Evolutionary conservation across 176 grass and related monocot species (phyloP).

Genomic region (Otatea glauca): DNA sequence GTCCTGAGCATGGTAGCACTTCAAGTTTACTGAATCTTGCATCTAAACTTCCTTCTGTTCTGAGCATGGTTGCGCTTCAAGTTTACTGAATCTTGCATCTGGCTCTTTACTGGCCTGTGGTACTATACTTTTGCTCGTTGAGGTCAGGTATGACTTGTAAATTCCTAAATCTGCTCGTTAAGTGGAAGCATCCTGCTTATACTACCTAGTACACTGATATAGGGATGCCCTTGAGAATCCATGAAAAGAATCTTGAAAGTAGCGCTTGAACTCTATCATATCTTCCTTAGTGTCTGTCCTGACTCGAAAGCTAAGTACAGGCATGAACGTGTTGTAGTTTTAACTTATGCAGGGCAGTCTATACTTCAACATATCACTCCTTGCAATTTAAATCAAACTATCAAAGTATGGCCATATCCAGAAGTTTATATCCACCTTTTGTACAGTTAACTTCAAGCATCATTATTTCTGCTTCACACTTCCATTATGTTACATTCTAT

Average conservation of each 20-base stretch:
- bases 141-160: not conserved
- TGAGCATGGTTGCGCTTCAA: not conserved
- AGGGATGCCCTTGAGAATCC: not conserved
- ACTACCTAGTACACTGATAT: not conserved
- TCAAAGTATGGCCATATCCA: not conserved
- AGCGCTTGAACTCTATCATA: not conserved
- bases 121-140: not conserved
- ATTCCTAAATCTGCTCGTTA: not conserved
- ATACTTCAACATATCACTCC: not conserved
- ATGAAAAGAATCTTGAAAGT: not conserved
- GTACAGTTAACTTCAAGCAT: not conserved
- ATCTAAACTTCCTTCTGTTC: not conserved
- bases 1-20: not conserved
- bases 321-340: not conserved
- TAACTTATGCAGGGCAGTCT: not conserved
- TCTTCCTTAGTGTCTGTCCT: not conserved
- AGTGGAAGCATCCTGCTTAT: not conserved
- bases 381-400: not conserved
- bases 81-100: not conserved
- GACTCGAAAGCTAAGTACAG: not conserved
- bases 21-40: not conserved
- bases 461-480: not conserved
- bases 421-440: not conserved
- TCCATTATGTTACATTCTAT: not conserved
- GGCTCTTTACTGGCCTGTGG: not conserved